Conservation (phyloP, 2,329 filamentous ascomycete species). For the Stagonosporopsis chrysanthemi region DNA sequence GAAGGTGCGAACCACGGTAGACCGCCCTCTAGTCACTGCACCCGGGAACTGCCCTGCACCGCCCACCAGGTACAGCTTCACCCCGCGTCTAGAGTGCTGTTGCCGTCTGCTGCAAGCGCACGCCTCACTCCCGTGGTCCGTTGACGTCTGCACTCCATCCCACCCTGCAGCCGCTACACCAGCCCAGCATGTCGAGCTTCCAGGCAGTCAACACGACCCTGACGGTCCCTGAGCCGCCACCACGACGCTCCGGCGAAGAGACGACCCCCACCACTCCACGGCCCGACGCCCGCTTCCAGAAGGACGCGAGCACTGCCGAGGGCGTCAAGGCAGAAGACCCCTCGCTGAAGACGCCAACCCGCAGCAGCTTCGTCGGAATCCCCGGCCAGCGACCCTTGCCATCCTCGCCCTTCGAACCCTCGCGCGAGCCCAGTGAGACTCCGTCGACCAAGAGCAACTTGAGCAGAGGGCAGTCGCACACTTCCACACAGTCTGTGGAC, state of each 20-base stretch:
- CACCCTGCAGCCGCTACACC: slow-evolving; percentile 2
- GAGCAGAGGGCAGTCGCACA: slow-evolving; percentile 66
- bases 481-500: slow-evolving; percentile 66
- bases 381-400: slow-evolving; percentile 57
- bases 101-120: slow-evolving; percentile 1
- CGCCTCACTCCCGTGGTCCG: background rate
- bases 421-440: slow-evolving; percentile 53
- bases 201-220: slow-evolving; percentile 67
- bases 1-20: slow-evolving; percentile 30
- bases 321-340: slow-evolving; percentile 50
- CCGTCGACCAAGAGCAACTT: slow-evolving; percentile 49
- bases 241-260: slow-evolving; percentile 59
- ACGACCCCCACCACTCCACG: slow-evolving; percentile 65
- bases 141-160: slow-evolving; percentile 16
- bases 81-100: slow-evolving; percentile 1
- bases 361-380: slow-evolving; percentile 59
- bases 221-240: slow-evolving; percentile 51
- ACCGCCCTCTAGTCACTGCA: slow-evolving; percentile 23
- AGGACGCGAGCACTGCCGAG: slow-evolving; percentile 47
- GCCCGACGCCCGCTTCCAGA: slow-evolving; percentile 52
- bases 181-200: slow-evolving; percentile 62
- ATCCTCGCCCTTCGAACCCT: slow-evolving; percentile 54
- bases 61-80: slow-evolving; percentile 12
- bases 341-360: slow-evolving; percentile 68
- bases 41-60: slow-evolving; percentile 7